Evolutionary conservation across 345 rosid species (phyloP).

Genomic region (thale cress (Arabidopsis thaliana)): DNA sequence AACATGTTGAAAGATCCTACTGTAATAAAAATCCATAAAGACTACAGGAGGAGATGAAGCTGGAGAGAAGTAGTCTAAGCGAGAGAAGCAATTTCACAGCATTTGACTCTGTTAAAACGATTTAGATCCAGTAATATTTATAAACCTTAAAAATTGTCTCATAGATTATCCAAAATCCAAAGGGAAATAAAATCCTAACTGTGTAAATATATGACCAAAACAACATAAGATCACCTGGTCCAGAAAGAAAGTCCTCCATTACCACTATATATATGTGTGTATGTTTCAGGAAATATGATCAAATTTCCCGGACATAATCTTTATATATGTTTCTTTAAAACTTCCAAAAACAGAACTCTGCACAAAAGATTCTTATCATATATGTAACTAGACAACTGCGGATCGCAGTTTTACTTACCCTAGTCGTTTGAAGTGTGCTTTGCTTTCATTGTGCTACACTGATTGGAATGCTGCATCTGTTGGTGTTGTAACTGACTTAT

Average conservation of each 20-base stretch:
- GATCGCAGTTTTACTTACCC: neutral
- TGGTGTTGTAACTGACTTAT: slow-evolving; percentile 43
- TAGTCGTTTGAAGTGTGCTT: slow-evolving; percentile 26
- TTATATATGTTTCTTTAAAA: slow-evolving; percentile 23
- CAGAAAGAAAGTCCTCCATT: slow-evolving; percentile 25
- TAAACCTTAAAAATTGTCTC: neutral
- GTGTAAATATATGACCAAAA: slow-evolving; percentile 14
- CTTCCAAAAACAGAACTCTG: slow-evolving; percentile 31
- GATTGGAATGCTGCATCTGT: slow-evolving; percentile 39
- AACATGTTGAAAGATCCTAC: neutral
- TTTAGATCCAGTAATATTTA: neutral
- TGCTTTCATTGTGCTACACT: slow-evolving; percentile 22
- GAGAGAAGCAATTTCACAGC: neutral
- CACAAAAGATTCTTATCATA: slow-evolving; percentile 29
- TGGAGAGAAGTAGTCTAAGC: neutral
- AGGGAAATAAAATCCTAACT: slow-evolving; percentile 1
- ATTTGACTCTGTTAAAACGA: neutral
- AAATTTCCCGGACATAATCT: neutral
- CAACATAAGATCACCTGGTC: slow-evolving; percentile 17
- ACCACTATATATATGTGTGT: slow-evolving; percentile 13
- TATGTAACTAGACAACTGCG: slow-evolving; percentile 8
- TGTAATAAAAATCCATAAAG: too few relatives aligned
- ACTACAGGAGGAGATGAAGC: neutral
- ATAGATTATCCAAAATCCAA: neutral
- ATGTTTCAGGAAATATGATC: slow-evolving; percentile 25